A percentile compares a stretch with the other conserved stretches of the same genome.
phyloP scores from a whole-genome alignment of 2,329 filamentous ascomycete species.

The Ustulina deusta region DNA sequence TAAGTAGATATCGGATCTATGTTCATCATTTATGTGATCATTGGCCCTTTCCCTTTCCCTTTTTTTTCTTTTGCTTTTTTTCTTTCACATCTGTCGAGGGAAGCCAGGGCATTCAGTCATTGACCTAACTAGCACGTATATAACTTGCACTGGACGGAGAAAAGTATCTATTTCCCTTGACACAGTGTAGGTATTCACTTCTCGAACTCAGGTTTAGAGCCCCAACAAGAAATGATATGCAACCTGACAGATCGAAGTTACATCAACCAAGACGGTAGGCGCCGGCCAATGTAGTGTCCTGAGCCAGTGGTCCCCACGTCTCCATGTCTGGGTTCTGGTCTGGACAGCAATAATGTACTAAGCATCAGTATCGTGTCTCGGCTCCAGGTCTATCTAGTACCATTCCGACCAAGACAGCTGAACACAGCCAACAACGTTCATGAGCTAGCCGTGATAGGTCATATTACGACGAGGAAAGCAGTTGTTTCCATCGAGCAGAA shows the following conservation, averaged over 20 bases:
- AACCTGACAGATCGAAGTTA: constrained; percentile 28
- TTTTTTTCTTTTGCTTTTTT: too few species aligned
- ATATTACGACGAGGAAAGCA: constrained; percentile 3
- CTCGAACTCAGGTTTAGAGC: constrained; percentile 17
- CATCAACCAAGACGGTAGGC: constrained; percentile 19
- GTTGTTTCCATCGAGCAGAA: not conserved
- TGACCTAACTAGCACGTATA: not conserved
- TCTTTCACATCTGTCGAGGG: too few species aligned
- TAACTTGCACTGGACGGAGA: not conserved
- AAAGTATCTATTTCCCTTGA: not conserved
- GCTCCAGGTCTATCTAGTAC: constrained; percentile 6
- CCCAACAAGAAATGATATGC: constrained; percentile 22
- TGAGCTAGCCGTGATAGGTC: constrained; percentile 20
- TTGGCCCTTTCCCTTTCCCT: too few species aligned
- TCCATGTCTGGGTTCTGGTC: constrained; percentile 1
- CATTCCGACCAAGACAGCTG: not conserved
- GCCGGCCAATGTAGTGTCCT: not conserved
- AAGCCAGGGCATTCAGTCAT: not conserved
- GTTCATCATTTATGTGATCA: not conserved
- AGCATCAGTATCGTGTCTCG: constrained; percentile 18
- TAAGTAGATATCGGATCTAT: not conserved
- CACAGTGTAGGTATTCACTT: constrained; percentile 15
- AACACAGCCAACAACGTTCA: not conserved
- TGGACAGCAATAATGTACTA: not conserved
- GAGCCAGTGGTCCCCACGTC: constrained; percentile 16